A percentile compares a stretch with the other conserved stretches of the same genome.
Conservation (phyloP, 495 filamentous ascomycete species). For the Eremomyces bilateralis region DNA sequence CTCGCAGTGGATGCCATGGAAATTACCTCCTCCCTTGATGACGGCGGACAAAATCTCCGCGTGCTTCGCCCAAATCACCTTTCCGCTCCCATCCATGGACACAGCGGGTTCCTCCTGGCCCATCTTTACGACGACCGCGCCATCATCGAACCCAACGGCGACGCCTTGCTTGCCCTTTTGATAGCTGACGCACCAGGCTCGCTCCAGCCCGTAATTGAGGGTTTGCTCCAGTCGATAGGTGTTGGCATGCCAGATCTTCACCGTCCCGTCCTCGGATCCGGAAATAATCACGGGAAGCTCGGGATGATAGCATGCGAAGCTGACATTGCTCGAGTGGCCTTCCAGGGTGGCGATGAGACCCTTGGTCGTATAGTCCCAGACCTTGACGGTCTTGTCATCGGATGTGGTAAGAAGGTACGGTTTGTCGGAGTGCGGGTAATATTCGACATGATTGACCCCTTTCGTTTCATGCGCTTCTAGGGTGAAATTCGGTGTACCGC, state of each 20-base stretch:
- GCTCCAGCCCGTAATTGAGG: conserved; percentile 80
- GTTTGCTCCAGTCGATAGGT: conserved; percentile 92
- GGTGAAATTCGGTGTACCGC: conserved; percentile 70
- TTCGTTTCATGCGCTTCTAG: conserved; percentile 93
- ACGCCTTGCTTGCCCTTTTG: conserved; percentile 85
- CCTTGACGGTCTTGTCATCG: conserved; percentile 49
- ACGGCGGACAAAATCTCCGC: conserved; percentile 85
- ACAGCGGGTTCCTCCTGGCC: conserved; percentile 93
- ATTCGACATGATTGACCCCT: conserved; percentile 92
- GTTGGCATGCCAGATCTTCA: conserved; percentile 98
- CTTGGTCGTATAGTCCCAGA: conserved; percentile 99
- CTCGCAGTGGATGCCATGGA: conserved; percentile 1
- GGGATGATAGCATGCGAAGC: conserved; percentile 93
- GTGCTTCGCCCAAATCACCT: conserved; percentile 86
- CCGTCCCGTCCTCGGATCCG: conserved; percentile 92
- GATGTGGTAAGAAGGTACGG: conserved; percentile 89
- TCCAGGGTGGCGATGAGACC: conserved; percentile 90
- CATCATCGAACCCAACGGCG: conserved; percentile 93
- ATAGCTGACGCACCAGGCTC: conserved; percentile 93
- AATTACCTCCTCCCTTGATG: conserved; percentile 64
- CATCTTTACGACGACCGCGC: conserved; percentile 93
- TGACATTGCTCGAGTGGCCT: conserved; percentile 97
- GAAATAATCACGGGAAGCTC: conserved; percentile 95
- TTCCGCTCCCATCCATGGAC: conserved; percentile 88
- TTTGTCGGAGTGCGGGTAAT: conserved; percentile 87